phyloP scores from a whole-genome alignment of 106 monocot species.

The Dioscorea zingiberensis region DNA sequence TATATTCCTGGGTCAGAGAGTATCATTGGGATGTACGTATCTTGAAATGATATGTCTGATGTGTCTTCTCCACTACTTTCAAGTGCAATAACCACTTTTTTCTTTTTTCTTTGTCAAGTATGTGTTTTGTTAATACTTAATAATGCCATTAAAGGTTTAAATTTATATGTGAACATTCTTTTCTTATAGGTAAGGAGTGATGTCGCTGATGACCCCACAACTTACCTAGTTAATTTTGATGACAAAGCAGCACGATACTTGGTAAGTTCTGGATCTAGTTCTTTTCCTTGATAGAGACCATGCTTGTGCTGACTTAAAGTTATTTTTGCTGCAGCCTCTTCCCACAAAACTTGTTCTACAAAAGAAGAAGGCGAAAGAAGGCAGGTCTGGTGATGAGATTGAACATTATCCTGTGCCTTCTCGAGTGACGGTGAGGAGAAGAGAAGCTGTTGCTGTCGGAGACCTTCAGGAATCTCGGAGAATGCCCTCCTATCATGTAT shows the following conservation, averaged over 20 bases:
- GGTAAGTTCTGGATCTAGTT: constrained; percentile 36
- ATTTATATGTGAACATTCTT: not conserved
- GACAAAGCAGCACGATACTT: constrained; percentile 73
- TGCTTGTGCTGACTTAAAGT: constrained; percentile 2
- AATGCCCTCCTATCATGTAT: constrained; percentile 47
- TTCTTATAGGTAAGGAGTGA: constrained; percentile 68
- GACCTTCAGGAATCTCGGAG: constrained; percentile 35
- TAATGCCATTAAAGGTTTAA: too few relatives aligned
- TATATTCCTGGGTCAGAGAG: constrained; percentile 85
- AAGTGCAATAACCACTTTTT: not conserved
- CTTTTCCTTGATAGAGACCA: not conserved
- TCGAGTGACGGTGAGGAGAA: constrained; percentile 73
- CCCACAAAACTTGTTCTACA: constrained; percentile 82
- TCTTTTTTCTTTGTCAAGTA: not conserved
- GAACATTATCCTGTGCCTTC: constrained; percentile 89
- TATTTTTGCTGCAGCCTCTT: constrained; percentile 56
- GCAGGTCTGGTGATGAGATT: constrained; percentile 69
- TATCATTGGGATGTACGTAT: constrained; percentile 94
- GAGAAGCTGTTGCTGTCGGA: constrained; percentile 29
- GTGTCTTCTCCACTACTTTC: not conserved
- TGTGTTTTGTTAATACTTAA: not conserved
- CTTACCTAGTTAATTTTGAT: constrained; percentile 87
- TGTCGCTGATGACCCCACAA: constrained; percentile 70
- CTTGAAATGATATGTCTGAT: not conserved
- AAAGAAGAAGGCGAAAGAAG: constrained; percentile 92